Evolutionary conservation across 805 yeast species (phyloP), one percentile per base, ranked within the genome.

Genomic region (Starmerella stigmatis): DNA sequence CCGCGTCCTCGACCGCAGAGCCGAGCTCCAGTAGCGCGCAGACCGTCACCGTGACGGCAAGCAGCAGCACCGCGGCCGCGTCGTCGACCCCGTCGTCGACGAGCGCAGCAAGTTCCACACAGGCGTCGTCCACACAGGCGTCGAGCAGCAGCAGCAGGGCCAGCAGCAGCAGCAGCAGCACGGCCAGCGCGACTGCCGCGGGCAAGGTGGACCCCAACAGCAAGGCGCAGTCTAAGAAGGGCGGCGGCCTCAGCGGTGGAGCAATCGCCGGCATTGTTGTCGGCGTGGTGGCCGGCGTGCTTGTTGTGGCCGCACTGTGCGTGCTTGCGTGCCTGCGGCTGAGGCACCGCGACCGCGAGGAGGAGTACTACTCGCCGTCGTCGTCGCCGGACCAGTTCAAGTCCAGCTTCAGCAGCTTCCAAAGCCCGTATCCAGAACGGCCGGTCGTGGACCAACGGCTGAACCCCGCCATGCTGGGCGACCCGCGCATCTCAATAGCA

Each of bases 401-500:
- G 41, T 58, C 54, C 44, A 52, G 42, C 25, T 36, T 50, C 25
- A 48, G 50, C 34, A 39, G 49, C 20, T 51, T 51, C 50, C 56
- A 15, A 48, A 45, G 29, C 52, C 54, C 38, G 35, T 32, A 32
- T 32, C 51, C 41, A 17, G 48, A 25, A 31, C 51, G 50, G 44
- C 59, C 64, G 53, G 70, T 62, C 20, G 62, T 71, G 36, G 88
- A 76, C 61, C 86, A 81, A 40, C 69, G 86, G 46, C 64, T 81
- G 50, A 79, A 81, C 60, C 86, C 86, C 1, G 73, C 76, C 35
- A 77, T 82, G 81, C 67, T 82, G 62, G 94, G 94, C 30, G 76
- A 94, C 58, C 57, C 62, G 13, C 70, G 95, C 52, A 70, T 84
- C 50, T 78, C 86, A 56, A 89, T 83, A 57, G 95, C 95, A 4